Base-by-base conservation (phyloP, 805 yeast genomes). In the Pichia pseudocactophila region DNA sequence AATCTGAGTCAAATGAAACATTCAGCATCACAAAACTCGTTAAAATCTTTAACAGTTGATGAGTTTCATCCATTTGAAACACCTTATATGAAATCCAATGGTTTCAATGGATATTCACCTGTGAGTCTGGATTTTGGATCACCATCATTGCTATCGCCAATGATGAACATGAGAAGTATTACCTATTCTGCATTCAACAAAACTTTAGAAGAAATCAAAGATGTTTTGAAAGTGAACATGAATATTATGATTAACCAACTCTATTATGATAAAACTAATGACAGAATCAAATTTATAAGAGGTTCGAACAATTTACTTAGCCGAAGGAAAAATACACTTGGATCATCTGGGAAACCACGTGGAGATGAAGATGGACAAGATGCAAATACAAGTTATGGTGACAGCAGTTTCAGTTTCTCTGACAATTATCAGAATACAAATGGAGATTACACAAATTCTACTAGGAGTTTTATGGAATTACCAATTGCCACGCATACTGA, bases 201-300 rank as follows among this genome's bases (percentile, higher is more conserved):
- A 4, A 51, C 76, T n/a, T 40, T 69, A 13, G 63, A 62, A 20
- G 78, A 74, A 36, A 51, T 76, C 2, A 59, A 64, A 34, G 76
- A 71, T 18, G 62, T 75, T 28, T 51, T 77, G 17, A 61, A 60
- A 34, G 48, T 54, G 13, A 76, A 78, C 2, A 59, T 78, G 57
- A 47, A 49, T 18, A 44, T 51, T 1, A 46, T 52, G 43, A 42
- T 54, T 26, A 53, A 48, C 13, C 57, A 51, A 34, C 34, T 48
- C 32, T 55, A 53, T 41, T 50, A 57, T 38, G 64, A 63, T 37
- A 59, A 56, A 6, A 37, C 36, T 30, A 54, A 56, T 5, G 54
- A 53, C 12, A 53, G 53, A 18, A 47, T 69, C 46, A 50, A 58
- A 56, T 37, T 61, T 62, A 48, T 62, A 9, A 46, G 45, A 10